phyloP scores from a whole-genome alignment of 2,329 filamentous ascomycete genomes.

The Penicillium psychrosexuale region DNA sequence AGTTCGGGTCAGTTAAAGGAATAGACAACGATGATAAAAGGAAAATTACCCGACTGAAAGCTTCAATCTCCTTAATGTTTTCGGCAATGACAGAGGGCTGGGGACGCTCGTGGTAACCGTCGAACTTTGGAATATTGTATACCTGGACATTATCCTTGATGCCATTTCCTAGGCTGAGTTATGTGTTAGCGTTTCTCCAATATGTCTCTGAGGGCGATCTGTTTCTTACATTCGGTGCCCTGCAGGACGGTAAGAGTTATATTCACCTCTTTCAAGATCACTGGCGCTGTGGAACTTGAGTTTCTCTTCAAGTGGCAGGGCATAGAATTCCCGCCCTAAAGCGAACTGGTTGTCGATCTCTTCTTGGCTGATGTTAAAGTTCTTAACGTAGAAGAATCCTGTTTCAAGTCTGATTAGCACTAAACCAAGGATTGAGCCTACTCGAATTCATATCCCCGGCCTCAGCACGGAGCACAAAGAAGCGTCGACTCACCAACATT shows the following conservation, averaged over 20 bases:
- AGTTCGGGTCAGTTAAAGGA: neutral
- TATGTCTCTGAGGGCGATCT: neutral
- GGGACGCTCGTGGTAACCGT: conserved; percentile 44
- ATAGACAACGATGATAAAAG: neutral
- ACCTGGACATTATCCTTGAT: conserved; percentile 57
- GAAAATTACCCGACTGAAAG: conserved; percentile 45
- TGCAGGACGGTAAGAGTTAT: conserved; percentile 56
- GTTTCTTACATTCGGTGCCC: conserved; percentile 38
- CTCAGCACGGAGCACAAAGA: no score
- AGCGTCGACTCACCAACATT: conserved; percentile 35
- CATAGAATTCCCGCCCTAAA: conserved; percentile 58
- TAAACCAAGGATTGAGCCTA: neutral
- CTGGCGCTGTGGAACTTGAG: conserved; percentile 50
- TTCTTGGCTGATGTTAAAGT: conserved; percentile 60
- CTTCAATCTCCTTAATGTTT: conserved; percentile 55
- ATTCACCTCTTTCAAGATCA: conserved; percentile 52
- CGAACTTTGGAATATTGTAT: conserved; percentile 60
- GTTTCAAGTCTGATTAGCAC: conserved; percentile 19
- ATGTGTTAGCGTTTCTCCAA: conserved; percentile 3
- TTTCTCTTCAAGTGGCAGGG: conserved; percentile 57
- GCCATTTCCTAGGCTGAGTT: conserved; percentile 35
- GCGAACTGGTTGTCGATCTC: conserved; percentile 61
- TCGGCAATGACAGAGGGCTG: conserved; percentile 51
- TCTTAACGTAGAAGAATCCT: conserved; percentile 63
- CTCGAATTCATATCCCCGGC: neutral